These are phyloP conservation scores for Trametes cinnabarina DNA, from an alignment of 768 basidiomycete genomes.

Conservation along the genomic window DNA sequence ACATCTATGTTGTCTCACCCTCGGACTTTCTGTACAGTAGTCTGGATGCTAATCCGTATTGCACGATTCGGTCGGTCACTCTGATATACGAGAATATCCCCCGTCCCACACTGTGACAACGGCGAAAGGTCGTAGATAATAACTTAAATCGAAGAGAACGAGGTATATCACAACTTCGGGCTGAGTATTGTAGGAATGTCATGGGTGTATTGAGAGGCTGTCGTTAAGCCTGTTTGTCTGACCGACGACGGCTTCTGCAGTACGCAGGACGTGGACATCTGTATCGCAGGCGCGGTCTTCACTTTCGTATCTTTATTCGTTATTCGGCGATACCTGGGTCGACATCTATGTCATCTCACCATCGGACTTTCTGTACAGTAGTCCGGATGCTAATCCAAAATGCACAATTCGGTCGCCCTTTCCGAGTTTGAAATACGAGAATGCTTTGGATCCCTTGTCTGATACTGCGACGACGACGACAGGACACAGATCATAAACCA, in stretches of 20 bases:
- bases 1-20: background rate
- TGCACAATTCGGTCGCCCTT: too few relatives aligned
- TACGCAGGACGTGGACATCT: conserved; percentile 94
- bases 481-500: too few relatives aligned
- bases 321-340: conserved; percentile 89
- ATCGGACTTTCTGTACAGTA: conserved; percentile 13
- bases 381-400: conserved; percentile 5
- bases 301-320: conserved; percentile 93
- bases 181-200: conserved; percentile 88
- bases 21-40: conserved; percentile 13
- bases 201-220: conserved; percentile 97
- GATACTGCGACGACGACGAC: too few relatives aligned
- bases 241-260: conserved; percentile 44
- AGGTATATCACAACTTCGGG: too few relatives aligned
- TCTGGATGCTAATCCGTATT: conserved; percentile 4
- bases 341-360: background rate
- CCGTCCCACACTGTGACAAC: too few relatives aligned
- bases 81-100: too few relatives aligned
- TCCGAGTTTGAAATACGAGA: too few relatives aligned
- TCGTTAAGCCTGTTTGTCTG: conserved; percentile 64
- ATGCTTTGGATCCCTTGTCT: too few relatives aligned
- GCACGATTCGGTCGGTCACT: too few relatives aligned
- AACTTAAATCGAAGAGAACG: too few relatives aligned
- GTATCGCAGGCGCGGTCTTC: conserved; percentile 77
- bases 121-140: too few relatives aligned